Conservation (phyloP, 208 protist genomes). For the Trypanosoma rangeli region DNA sequence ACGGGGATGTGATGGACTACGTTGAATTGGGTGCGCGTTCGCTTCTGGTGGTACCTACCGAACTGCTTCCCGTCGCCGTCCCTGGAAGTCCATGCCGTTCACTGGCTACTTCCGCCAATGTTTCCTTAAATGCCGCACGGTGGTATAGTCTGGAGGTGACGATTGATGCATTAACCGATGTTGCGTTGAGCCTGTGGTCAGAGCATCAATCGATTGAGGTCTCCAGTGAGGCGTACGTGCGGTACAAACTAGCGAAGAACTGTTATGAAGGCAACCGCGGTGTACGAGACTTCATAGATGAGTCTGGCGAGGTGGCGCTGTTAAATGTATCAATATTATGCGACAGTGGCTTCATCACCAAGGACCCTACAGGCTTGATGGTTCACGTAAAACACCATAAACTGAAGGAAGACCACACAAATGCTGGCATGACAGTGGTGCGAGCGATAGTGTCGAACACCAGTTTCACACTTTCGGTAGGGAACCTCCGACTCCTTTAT, state of each 20-base stretch:
- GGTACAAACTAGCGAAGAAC: slow-evolving; percentile 32
- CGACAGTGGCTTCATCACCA: slow-evolving; percentile 37
- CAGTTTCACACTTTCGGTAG: slow-evolving; percentile 34
- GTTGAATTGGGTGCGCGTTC: slow-evolving; percentile 34
- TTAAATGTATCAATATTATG: slow-evolving; percentile 33
- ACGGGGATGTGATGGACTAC: slow-evolving; percentile 27
- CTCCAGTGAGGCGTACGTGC: slow-evolving; percentile 18
- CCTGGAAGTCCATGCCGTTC: not conserved
- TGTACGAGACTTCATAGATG: slow-evolving; percentile 33
- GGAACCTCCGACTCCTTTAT: slow-evolving; percentile 34
- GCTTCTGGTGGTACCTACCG: slow-evolving; percentile 27
- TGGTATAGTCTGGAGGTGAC: slow-evolving; percentile 30
- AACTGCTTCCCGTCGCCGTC: not conserved
- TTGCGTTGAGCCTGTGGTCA: slow-evolving; percentile 25
- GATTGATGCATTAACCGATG: slow-evolving; percentile 21
- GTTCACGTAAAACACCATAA: slow-evolving; percentile 34
- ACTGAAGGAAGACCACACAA: slow-evolving; percentile 22
- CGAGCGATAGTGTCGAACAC: slow-evolving; percentile 25
- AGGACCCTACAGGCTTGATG: slow-evolving; percentile 21
- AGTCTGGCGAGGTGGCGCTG: slow-evolving; percentile 33
- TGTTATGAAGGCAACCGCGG: slow-evolving; percentile 21
- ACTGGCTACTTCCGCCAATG: not conserved
- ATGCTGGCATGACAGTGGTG: slow-evolving; percentile 22
- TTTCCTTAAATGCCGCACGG: slow-evolving; percentile 1
- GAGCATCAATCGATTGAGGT: slow-evolving; percentile 31